Evolutionary conservation across 2,329 filamentous ascomycete genomes (phyloP).

Genomic region (Botrytis deweyae): DNA sequence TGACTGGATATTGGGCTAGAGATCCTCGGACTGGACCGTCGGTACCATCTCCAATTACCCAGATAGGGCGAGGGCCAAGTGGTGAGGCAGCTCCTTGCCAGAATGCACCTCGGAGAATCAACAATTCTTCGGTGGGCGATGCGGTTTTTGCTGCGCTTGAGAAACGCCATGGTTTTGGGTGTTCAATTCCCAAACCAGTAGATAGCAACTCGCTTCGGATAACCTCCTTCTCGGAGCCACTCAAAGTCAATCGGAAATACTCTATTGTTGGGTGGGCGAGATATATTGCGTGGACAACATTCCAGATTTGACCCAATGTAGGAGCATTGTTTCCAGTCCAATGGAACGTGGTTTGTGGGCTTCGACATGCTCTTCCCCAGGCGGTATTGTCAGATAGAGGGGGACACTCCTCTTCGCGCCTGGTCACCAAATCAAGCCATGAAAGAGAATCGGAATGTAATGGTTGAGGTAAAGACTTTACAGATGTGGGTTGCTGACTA

Average conservation of each 20-base stretch:
- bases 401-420: conserved; percentile 27
- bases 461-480: conserved; percentile 27
- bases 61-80: conserved; percentile 61
- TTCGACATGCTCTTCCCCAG: conserved; percentile 40
- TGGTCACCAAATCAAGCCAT: conserved; percentile 35
- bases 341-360: conserved; percentile 38
- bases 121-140: conserved; percentile 39
- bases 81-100: conserved; percentile 71
- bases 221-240: conserved; percentile 35
- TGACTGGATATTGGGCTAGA: conserved; percentile 40
- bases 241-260: conserved; percentile 40
- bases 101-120: conserved; percentile 58
- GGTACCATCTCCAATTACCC: conserved; percentile 42
- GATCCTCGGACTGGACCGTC: conserved; percentile 43
- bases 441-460: conserved; percentile 38
- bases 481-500: conserved; percentile 20
- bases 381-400: conserved; percentile 41
- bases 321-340: conserved; percentile 40
- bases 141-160: neutral
- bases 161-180: conserved; percentile 26
- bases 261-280: conserved; percentile 39
- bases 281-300: conserved; percentile 42
- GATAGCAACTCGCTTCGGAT: conserved; percentile 38
- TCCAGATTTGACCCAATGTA: conserved; percentile 43
- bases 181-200: conserved; percentile 31